Evolutionary conservation across 352 stramenopile genomes (phyloP).

Genomic region (Globisporangium apiculatum): DNA sequence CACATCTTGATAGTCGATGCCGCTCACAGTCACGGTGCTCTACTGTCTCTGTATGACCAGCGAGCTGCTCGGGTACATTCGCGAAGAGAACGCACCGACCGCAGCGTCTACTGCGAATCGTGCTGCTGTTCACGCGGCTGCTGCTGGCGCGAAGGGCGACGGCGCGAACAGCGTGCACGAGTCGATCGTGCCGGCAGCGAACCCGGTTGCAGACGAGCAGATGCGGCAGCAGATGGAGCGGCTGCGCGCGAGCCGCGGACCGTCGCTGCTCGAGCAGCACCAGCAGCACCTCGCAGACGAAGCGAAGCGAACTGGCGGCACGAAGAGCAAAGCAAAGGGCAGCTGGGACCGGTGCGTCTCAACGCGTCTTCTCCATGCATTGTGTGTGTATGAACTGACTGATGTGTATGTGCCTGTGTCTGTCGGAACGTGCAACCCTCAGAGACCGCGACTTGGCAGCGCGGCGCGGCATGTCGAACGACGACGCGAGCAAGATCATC

Average conservation of each 20-base stretch:
- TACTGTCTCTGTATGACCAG: slow-evolving; percentile 16
- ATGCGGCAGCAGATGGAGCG: slow-evolving; percentile 69
- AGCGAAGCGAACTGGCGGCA: slow-evolving; percentile 12
- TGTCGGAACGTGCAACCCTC: background rate
- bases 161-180: slow-evolving; percentile 31
- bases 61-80: slow-evolving; percentile 76
- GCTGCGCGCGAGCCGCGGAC: slow-evolving; percentile 44
- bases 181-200: slow-evolving; percentile 59
- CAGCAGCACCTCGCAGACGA: slow-evolving; percentile 62
- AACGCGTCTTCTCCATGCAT: background rate
- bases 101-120: slow-evolving; percentile 11
- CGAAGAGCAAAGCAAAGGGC: slow-evolving; percentile 12
- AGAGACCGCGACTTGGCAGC: slow-evolving; percentile 62
- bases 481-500: slow-evolving; percentile 71
- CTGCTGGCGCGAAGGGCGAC: slow-evolving; percentile 1
- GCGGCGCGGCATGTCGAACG: slow-evolving; percentile 52
- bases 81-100: slow-evolving; percentile 54
- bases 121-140: slow-evolving; percentile 4
- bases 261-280: slow-evolving; percentile 73
- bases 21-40: no score
- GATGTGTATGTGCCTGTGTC: background rate
- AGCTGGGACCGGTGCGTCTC: slow-evolving; percentile 58
- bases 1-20: no score
- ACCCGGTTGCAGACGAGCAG: slow-evolving; percentile 54
- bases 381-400: background rate